Conservation (phyloP, 306 rosid genomes). For the Arachis hypogaea region DNA sequence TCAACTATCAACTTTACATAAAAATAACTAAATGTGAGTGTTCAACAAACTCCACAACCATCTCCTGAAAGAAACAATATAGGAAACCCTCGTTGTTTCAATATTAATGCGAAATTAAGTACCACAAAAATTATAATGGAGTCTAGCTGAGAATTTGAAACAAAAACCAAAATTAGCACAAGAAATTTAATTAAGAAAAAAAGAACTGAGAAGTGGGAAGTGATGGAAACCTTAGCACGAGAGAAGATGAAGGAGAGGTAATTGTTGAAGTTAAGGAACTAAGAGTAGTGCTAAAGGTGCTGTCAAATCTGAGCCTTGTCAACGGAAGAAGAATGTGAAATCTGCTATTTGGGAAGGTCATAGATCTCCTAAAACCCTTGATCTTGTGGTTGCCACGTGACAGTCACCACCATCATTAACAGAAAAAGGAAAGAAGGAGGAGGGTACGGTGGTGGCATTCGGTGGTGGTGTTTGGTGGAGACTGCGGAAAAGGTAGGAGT, state of each 20-base stretch:
- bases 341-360: slow-evolving; percentile 86
- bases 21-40: no score
- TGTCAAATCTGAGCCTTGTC: slow-evolving; percentile 99
- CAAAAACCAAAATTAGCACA: slow-evolving; percentile 14
- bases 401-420: slow-evolving; percentile 62
- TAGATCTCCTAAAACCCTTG: slow-evolving; percentile 97
- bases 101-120: background rate
- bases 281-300: slow-evolving; percentile 85
- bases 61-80: background rate
- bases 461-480: no score
- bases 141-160: background rate
- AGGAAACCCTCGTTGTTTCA: background rate
- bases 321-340: slow-evolving; percentile 81
- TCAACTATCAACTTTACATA: no score
- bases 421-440: slow-evolving; percentile 13
- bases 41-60: no score
- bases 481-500: background rate
- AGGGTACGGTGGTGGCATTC: background rate
- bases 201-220: background rate
- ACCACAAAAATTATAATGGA: background rate
- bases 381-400: slow-evolving; percentile 89
- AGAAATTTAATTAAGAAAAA: background rate
- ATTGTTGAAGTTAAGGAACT: slow-evolving; percentile 92
- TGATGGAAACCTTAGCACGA: slow-evolving; percentile 70
- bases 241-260: slow-evolving; percentile 90